A percentile compares a stretch with the other conserved stretches of the same genome.
phyloP scores from a whole-genome alignment of 2,329 filamentous ascomycete genomes.

The Aspergillus calidoustus region DNA sequence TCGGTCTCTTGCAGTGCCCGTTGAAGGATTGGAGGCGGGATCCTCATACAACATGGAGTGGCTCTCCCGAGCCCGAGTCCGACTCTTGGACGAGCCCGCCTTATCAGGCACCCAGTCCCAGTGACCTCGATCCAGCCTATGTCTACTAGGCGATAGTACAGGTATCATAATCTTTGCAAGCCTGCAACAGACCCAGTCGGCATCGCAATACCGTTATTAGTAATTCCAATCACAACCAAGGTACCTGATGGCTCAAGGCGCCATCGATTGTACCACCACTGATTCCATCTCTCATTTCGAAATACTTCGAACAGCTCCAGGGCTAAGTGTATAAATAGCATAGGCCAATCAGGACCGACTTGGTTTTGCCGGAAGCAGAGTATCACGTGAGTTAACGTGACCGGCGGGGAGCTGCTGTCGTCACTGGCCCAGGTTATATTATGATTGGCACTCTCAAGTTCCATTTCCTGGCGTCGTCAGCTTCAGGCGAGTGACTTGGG shows the following conservation, averaged over 20 bases:
- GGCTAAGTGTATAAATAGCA: background rate
- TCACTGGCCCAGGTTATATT: conserved; percentile 11
- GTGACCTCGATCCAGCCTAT: background rate
- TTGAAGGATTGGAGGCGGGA: background rate
- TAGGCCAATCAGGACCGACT: background rate
- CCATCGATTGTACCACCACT: background rate
- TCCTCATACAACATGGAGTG: background rate
- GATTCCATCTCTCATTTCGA: background rate
- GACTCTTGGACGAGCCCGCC: background rate
- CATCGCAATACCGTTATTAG: conserved; percentile 7
- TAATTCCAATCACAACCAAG: conserved; percentile 10
- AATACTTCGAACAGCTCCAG: background rate
- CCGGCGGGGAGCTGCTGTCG: background rate
- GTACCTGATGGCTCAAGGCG: conserved; percentile 4
- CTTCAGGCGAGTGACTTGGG: background rate
- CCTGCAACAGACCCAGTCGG: conserved; percentile 5
- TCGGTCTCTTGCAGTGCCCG: background rate
- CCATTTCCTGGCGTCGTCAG: conserved; percentile 19
- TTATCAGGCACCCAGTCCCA: background rate
- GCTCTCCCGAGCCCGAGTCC: background rate
- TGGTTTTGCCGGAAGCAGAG: conserved; percentile 2
- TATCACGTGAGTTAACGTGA: conserved; percentile 8
- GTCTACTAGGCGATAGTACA: background rate
- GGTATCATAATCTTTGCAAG: background rate
- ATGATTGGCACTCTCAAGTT: conserved; percentile 12